Evolutionary conservation across 257 asterid genomes (phyloP).

Genomic region (Paulownia fortunei): DNA sequence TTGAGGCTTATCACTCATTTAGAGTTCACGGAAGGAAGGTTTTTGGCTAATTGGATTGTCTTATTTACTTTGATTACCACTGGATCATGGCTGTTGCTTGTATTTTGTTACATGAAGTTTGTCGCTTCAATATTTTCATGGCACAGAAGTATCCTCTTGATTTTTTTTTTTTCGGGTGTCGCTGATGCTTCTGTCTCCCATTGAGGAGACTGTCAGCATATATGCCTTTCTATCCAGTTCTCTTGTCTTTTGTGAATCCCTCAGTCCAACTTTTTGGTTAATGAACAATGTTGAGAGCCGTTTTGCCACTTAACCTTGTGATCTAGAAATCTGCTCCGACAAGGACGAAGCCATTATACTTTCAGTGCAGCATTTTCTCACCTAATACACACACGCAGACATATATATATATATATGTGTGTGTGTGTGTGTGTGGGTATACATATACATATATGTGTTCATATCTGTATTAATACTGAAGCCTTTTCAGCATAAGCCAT

Average conservation of each 20-base stretch:
- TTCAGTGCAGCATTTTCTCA: too few relatives aligned
- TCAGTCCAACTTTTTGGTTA: neutral
- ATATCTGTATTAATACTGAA: neutral
- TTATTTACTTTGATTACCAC: neutral
- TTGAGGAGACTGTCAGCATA: neutral
- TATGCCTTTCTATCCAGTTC: neutral
- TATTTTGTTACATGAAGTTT: neutral
- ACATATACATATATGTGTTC: neutral
- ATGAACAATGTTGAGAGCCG: neutral
- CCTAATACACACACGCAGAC: neutral
- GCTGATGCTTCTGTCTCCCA: neutral
- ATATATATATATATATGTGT: neutral
- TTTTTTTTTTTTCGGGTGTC: neutral
- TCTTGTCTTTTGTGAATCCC: neutral
- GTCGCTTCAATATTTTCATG: too few relatives aligned
- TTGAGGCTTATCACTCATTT: conserved; percentile 26
- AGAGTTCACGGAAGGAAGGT: conserved; percentile 22
- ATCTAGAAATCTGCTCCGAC: too few relatives aligned
- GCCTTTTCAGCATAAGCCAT: too few relatives aligned
- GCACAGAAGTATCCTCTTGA: too few relatives aligned
- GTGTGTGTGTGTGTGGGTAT: neutral
- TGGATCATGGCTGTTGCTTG: conserved; percentile 6
- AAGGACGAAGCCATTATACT: too few relatives aligned
- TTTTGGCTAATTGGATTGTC: conserved; percentile 11
- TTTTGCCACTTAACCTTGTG: too few relatives aligned